Base-by-base conservation (phyloP, 2,329 filamentous ascomycete genomes). In the Amylocarpus encephaloides region DNA sequence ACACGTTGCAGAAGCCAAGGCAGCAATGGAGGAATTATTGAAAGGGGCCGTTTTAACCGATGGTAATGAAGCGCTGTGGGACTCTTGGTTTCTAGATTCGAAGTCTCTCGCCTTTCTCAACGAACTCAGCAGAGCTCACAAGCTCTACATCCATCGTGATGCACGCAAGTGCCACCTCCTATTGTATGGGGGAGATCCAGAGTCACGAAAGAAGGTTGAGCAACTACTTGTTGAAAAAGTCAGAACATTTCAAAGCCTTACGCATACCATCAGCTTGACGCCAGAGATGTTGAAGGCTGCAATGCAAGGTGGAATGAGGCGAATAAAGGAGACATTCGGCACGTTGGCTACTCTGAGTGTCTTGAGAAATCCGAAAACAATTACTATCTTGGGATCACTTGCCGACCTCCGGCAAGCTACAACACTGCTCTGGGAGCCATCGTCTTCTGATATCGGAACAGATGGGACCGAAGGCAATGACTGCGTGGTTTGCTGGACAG, bases 401-500 rank as follows among this genome's bases (percentile, higher is more conserved):
- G 16, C 41, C 32, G 32, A 53, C 11, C 12, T 47, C 18, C 12
- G 51, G 16, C 40, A 34, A 22, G 42, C 51, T 19, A 16, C 35
- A 22, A 30, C n/a, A 11, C 18, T 52, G 12, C 49, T 56, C 5
- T 6, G 36, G 18, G 39, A 45, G 30, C 32, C 30, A 11, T 1
- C 34, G 18, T 16, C 34, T 39, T 33, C 2, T 1, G 16, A 46
- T 16, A 7, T 7, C 7, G 22, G 4, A 26, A 22, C 15, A 30
- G 32, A 9, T 12, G n/a, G 18, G 4, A n/a, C 11, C 13, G 40
- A 39, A 5, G 40, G 22, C 13, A 39, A 44, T 10, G 56, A 64
- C 42, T 69, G 70, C 51, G 46, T 65, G 0, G 62, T 70, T 6
- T 74, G 71, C 48, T 69, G 63, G 59, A 65, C 55, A 11, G 62